Conservation (phyloP, 2,329 filamentous ascomycete species). For the Pyricularia grisea region DNA sequence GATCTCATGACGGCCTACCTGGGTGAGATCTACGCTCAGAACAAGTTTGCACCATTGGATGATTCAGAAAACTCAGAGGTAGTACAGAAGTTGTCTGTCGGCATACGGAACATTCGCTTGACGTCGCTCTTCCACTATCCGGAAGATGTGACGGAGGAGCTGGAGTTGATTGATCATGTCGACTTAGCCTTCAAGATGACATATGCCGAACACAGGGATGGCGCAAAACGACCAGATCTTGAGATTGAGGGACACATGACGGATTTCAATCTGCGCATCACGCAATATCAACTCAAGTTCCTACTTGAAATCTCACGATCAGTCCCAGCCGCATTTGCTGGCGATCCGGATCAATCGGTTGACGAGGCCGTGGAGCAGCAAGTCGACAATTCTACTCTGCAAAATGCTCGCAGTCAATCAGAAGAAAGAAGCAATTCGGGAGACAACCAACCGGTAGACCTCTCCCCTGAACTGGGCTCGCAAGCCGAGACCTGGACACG, state of each 20-base stretch:
- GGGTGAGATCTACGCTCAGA: conserved; percentile 95
- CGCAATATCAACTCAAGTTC: conserved; percentile 85
- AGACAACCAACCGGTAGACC: conserved; percentile 30
- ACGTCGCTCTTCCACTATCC: conserved; percentile 84
- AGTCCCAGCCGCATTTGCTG: conserved; percentile 78
- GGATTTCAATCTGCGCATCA: conserved; percentile 81
- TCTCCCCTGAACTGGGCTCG: conserved; percentile 62
- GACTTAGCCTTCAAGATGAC: conserved; percentile 89
- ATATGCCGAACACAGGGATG: conserved; percentile 75
- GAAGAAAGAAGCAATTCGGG: conserved; percentile 11
- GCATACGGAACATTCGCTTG: conserved; percentile 83
- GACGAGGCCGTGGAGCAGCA: conserved; percentile 63
- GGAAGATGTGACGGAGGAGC: conserved; percentile 63
- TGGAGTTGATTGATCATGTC: conserved; percentile 95
- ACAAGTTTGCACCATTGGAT: conserved; percentile 79
- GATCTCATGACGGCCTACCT: conserved; percentile 88
- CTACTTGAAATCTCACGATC: conserved; percentile 79
- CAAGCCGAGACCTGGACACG: conserved; percentile 77
- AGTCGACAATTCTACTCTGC: conserved; percentile 48
- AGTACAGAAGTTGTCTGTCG: conserved; percentile 83
- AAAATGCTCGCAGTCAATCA: conserved; percentile 33
- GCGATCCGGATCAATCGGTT: conserved; percentile 60
- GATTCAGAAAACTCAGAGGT: conserved; percentile 64
- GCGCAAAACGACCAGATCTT: conserved; percentile 73
- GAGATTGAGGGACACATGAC: conserved; percentile 91